Base-by-base conservation (phyloP, 2,329 filamentous ascomycete species). In the Microsporum canis region DNA sequence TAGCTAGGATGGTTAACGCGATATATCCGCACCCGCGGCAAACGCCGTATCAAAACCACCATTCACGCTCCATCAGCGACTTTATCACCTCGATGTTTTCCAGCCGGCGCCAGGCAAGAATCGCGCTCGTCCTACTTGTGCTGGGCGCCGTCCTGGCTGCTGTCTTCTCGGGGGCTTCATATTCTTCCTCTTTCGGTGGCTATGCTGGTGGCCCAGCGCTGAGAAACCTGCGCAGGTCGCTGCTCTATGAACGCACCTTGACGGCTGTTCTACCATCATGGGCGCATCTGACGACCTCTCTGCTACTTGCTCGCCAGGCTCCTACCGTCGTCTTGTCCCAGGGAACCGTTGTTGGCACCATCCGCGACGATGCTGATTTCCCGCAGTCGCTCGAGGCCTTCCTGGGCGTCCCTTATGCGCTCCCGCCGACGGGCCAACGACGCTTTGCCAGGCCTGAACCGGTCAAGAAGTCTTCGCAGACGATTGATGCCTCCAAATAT, bases 381-480 rank as follows among this genome's bases (percentile, higher is more conserved):
- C 64, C 60, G 65, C 62, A 67, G n/a, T 60, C 67, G 1, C 61
- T 73, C 3, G 71, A 75, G 34, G 70, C 70, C 4, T 82, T 82
- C 64, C 69, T 78, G 0, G 78, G 79, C 0, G 74, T 82, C 8
- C 79, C 78, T 0, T 82, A 81, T 63, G 79, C 77, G 0, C 66
- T 76, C 2, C 75, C 78, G 2, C 51, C 31, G 51, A 55, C 51
- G 29, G 51, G 51, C 2, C 72, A 79, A n/a, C 70, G 71, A 23
- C 74, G 80, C 12, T 82, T 82, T 63, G 72, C 70, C 4, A 74
- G 70, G 3, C 68, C 78, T 0, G 69, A 68, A 31, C 67, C 68
- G 34, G 66, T 74, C 5, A 65, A 68, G 10, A 58, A 60, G 12
- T 67, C 65, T 5, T 63, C 64, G 34, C 59, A 67, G 23, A 65